Evolutionary conservation across 495 filamentous ascomycete species (phyloP).

Genomic region (Daldinia concentrica): DNA sequence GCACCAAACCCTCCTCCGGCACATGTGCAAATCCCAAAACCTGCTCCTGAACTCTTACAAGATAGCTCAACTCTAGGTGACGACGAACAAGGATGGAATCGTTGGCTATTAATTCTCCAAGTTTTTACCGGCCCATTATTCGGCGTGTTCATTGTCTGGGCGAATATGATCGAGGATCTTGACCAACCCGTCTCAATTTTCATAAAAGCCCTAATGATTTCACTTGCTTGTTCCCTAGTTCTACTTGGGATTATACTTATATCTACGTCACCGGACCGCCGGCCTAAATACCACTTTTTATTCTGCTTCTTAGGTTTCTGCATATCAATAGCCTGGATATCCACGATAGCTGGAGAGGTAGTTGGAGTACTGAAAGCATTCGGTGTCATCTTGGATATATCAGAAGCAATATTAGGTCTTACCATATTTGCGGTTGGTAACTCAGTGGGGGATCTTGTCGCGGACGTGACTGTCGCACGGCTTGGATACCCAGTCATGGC

Average conservation of each 20-base stretch:
- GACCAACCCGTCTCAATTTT: constrained; percentile 54
- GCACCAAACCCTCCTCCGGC: constrained; percentile 8
- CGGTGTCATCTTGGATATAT: constrained; percentile 91
- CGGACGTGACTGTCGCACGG: constrained; percentile 91
- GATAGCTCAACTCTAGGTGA: constrained; percentile 39
- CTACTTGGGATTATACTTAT: constrained; percentile 69
- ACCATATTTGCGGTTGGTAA: constrained; percentile 98
- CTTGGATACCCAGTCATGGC: constrained; percentile 98
- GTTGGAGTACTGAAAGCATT: constrained; percentile 94
- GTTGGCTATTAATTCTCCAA: constrained; percentile 87
- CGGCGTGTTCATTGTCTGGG: constrained; percentile 79
- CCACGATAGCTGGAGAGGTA: constrained; percentile 94
- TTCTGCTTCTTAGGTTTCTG: constrained; percentile 91
- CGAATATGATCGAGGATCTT: constrained; percentile 66
- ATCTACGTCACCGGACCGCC: constrained; percentile 65
- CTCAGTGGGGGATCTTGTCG: constrained; percentile 91
- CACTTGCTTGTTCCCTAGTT: constrained; percentile 73
- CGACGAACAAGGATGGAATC: constrained; percentile 73
- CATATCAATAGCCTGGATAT: constrained; percentile 94
- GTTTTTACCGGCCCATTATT: constrained; percentile 90
- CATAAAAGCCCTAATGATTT: constrained; percentile 70
- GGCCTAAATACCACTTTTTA: constrained; percentile 73
- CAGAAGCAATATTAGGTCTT: constrained; percentile 93
- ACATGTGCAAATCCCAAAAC: constrained; percentile 36
- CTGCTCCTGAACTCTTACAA: constrained; percentile 34